Evolutionary conservation across 2,329 filamentous ascomycete genomes (phyloP), one percentile per base, ranked within the genome.

Genomic region (Cladosporium velox): DNA sequence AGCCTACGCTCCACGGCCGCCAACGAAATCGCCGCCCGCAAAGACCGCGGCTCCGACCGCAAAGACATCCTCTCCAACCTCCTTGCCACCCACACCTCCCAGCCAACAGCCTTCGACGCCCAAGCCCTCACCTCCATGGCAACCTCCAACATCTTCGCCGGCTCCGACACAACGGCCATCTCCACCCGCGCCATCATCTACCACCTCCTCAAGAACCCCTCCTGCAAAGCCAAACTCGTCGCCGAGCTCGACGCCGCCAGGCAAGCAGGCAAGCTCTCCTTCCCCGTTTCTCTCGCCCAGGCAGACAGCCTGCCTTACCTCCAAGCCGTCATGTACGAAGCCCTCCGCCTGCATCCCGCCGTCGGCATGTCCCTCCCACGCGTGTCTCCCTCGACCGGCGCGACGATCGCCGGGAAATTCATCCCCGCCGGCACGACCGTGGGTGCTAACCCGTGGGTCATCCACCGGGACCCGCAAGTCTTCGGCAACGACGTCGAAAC

Each of bases 51-150:
- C 1, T 72, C 68, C 18, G 73, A 76, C 61, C 73, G 73, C 54
- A 71, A 74, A 59, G 84, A 86, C 67, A 86, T 86, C 83, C 77
- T 86, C 12, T 81, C 79, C 1, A 80, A 80, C 2, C 84, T 85
- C 66, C 75, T 84, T 12, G 72, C 75, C 3, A 78, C 82, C 68
- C 78, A 77, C 70, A 69, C 82, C 0, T 66, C 72, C 67, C 67
- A 77, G 72, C 30, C 75, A 18, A 69, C 80, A 67, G 72, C 77
- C 15, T 77, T 81, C 65, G 74, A 77, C 60, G 77, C 67, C 70
- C 80, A 72, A 74, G 77, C 71, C 67, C 80, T 82, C 66, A 75
- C 75, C 2, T 67, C 78, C 18, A 65, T 80, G 58, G 77, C 80
- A 66, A 80, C 76, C 2, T 74, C 55, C 21, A 62, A 66, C n/a